phyloP scores from a whole-genome alignment of 306 rosid species.

The Glycine tomentella region DNA sequence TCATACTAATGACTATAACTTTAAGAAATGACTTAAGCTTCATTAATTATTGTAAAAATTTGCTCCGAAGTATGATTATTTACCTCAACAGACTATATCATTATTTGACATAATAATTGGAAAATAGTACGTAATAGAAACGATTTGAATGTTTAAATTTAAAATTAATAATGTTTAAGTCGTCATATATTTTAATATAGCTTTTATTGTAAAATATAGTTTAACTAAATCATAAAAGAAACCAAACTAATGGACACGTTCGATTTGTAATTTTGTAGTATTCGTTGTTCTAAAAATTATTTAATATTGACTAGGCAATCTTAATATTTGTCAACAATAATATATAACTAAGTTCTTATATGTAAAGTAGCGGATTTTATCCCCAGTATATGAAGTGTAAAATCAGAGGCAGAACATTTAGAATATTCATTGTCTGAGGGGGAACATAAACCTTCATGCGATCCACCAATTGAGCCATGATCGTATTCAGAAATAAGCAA shows the following conservation, averaged over 20 bases:
- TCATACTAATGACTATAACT: neutral
- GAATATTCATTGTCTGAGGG: constrained; percentile 39
- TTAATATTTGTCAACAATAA: neutral
- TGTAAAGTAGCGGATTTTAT: neutral
- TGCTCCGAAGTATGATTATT: neutral
- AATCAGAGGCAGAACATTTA: constrained; percentile 19
- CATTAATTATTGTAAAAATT: neutral
- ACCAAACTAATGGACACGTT: neutral
- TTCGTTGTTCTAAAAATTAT: neutral
- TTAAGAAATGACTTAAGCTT: neutral
- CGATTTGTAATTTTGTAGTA: neutral
- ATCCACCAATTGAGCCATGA: neutral
- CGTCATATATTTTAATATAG: neutral
- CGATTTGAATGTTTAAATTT: neutral
- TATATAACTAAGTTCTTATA: neutral
- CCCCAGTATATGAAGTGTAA: constrained; percentile 8
- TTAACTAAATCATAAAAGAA: too few relatives aligned
- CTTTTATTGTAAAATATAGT: too few relatives aligned
- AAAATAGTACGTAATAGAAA: neutral
- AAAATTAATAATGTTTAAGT: constrained; percentile 1
- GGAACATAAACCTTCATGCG: constrained; percentile 1
- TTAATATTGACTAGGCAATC: neutral
- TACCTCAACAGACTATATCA: neutral
- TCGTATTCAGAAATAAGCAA: constrained; percentile 32
- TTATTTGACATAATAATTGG: too few relatives aligned